These are phyloP conservation scores for Sapria himalayana DNA, from an alignment of 345 rosid species.

Conservation along the genomic window DNA sequence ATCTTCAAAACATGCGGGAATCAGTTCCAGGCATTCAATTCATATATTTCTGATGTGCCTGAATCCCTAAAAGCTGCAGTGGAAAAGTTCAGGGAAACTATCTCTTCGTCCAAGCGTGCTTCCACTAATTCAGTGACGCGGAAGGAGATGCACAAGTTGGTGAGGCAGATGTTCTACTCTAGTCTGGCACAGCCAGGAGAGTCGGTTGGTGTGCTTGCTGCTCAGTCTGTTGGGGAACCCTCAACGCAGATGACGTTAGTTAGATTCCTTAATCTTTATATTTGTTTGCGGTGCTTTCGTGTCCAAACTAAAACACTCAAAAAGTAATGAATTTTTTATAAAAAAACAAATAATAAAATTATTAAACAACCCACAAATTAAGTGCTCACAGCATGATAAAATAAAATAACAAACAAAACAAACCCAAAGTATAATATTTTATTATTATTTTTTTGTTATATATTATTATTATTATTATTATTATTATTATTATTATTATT, in stretches of 20 bases:
- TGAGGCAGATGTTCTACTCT: constrained; percentile 47
- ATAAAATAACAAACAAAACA: too few species aligned
- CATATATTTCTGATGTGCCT: constrained; percentile 39
- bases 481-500: too few species aligned
- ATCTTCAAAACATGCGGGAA: constrained; percentile 21
- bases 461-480: too few species aligned
- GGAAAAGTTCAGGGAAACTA: constrained; percentile 26
- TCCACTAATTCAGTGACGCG: constrained; percentile 16
- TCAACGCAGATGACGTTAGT: constrained; percentile 98
- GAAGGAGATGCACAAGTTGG: constrained; percentile 33
- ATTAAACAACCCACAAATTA: too few species aligned
- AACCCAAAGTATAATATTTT: too few species aligned
- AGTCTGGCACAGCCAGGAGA: constrained; percentile 99
- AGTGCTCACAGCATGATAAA: too few species aligned
- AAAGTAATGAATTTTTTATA: too few species aligned
- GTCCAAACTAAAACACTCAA: too few species aligned
- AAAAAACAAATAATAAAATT: too few species aligned
- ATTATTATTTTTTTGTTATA: too few species aligned
- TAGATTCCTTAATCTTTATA: too few species aligned
- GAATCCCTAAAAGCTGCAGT: constrained; percentile 40
- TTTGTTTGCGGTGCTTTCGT: too few species aligned
- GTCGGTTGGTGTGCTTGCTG: constrained; percentile 95
- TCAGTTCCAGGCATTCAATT: constrained; percentile 21
- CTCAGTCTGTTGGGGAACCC: constrained; percentile 99
- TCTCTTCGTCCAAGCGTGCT: constrained; percentile 18